phyloP scores from a whole-genome alignment of 202 grass and related monocot species.

The Digitaria exilis region DNA sequence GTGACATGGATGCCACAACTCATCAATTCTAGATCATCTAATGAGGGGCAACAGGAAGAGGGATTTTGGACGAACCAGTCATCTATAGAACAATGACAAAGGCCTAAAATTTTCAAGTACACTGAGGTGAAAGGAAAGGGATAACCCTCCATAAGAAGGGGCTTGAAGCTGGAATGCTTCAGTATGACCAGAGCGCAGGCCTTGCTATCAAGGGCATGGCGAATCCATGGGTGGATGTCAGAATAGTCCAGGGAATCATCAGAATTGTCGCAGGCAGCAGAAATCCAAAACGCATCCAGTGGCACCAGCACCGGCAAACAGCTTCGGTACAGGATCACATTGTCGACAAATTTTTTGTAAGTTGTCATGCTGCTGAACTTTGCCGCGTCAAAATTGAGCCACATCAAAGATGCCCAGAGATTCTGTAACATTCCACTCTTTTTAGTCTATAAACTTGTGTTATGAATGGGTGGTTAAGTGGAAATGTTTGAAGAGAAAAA shows the following conservation, averaged over 20 bases:
- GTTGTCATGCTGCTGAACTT: conserved; percentile 25
- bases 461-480: no score
- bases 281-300: conserved; percentile 22
- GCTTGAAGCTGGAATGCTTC: background rate
- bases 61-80: conserved; percentile 18
- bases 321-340: background rate
- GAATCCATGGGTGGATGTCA: conserved; percentile 34
- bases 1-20: conserved; percentile 28
- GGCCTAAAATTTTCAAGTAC: background rate
- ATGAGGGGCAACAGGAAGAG: conserved; percentile 10
- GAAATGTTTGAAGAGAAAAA: no score
- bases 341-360: conserved; percentile 27
- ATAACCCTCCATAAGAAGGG: conserved; percentile 17
- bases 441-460: no score
- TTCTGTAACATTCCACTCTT: no score
- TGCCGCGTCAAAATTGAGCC: background rate
- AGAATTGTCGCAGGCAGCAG: background rate
- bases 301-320: background rate
- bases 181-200: conserved; percentile 1
- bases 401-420: conserved; percentile 21
- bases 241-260: conserved; percentile 22
- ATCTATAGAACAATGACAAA: conserved; percentile 13
- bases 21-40: conserved; percentile 14
- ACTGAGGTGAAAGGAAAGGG: background rate
- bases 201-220: conserved; percentile 11